Evolutionary conservation across 306 rosid species (phyloP).

Genomic region (Cucurbita ficifolia): DNA sequence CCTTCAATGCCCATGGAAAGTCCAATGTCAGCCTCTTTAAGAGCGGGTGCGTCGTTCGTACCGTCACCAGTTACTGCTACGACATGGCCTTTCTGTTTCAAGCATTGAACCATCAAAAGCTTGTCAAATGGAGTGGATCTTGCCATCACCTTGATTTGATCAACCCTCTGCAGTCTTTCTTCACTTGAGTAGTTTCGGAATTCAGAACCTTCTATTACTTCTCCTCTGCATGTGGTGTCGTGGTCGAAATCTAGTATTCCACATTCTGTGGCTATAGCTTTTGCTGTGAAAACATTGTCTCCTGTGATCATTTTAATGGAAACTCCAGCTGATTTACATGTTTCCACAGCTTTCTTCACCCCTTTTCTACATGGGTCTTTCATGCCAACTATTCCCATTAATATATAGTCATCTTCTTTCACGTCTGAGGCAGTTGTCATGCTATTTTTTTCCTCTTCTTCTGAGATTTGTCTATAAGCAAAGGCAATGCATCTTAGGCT

Average conservation of each 20-base stretch:
- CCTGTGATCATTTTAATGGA: conserved; percentile 75
- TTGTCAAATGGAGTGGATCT: conserved; percentile 82
- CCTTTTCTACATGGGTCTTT: conserved; percentile 75
- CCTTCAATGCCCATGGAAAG: conserved; percentile 92
- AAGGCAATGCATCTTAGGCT: conserved; percentile 83
- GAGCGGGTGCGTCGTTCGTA: conserved; percentile 74
- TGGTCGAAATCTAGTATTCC: conserved; percentile 37
- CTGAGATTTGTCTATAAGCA: conserved; percentile 35
- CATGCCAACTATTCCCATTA: conserved; percentile 69
- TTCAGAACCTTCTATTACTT: conserved; percentile 59
- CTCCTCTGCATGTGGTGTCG: conserved; percentile 10
- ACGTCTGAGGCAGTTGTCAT: conserved; percentile 10
- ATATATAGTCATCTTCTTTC: conserved; percentile 39
- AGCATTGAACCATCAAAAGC: conserved; percentile 68
- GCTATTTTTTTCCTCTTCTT: conserved; percentile 18
- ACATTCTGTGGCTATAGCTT: conserved; percentile 77
- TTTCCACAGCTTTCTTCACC: conserved; percentile 37
- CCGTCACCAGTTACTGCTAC: conserved; percentile 93
- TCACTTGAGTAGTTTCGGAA: conserved; percentile 51
- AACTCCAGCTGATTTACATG: conserved; percentile 64
- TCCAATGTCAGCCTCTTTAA: conserved; percentile 84
- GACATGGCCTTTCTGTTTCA: conserved; percentile 57
- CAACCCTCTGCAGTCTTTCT: conserved; percentile 58
- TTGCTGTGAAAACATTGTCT: conserved; percentile 83
- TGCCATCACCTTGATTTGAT: conserved; percentile 62